Evolutionary conservation across 2,329 filamentous ascomycete genomes (phyloP).

Genomic region (Paramyrothecium sp.): DNA sequence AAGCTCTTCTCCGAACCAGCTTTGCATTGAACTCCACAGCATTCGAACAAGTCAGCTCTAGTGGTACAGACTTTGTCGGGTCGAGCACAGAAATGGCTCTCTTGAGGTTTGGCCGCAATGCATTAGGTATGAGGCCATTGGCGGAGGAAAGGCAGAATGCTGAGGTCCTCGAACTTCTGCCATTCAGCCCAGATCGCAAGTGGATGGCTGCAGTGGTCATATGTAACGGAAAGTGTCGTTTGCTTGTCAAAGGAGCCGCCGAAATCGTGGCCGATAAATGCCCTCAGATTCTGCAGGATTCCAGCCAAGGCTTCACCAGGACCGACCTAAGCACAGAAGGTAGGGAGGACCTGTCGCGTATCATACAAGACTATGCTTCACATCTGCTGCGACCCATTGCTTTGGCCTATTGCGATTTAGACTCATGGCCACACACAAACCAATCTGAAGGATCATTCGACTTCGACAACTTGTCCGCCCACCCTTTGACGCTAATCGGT

Average conservation of each 20-base stretch:
- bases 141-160: constrained; percentile 45
- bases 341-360: constrained; percentile 28
- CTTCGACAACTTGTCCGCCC: constrained; percentile 44
- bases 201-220: constrained; percentile 56
- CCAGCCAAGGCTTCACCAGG: constrained; percentile 30
- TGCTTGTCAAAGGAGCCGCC: constrained; percentile 57
- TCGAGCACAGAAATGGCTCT: constrained; percentile 56
- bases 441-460: constrained; percentile 36
- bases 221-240: constrained; percentile 44
- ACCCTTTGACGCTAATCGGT: constrained; percentile 65
- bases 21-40: constrained; percentile 51
- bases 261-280: constrained; percentile 52
- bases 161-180: constrained; percentile 46
- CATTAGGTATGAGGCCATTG: constrained; percentile 43
- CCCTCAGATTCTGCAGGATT: constrained; percentile 40
- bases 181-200: constrained; percentile 54
- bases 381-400: constrained; percentile 74
- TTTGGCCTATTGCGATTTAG: constrained; percentile 72
- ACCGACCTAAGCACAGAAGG: constrained; percentile 25
- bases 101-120: constrained; percentile 47
- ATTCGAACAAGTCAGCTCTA: constrained; percentile 43
- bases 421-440: constrained; percentile 63
- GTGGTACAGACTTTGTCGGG: constrained; percentile 43
- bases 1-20: constrained; percentile 34
- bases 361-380: constrained; percentile 55